These are phyloP conservation scores for Ilyonectria sp. DNA, from an alignment of 2,329 filamentous ascomycete species.

Conservation along the genomic window DNA sequence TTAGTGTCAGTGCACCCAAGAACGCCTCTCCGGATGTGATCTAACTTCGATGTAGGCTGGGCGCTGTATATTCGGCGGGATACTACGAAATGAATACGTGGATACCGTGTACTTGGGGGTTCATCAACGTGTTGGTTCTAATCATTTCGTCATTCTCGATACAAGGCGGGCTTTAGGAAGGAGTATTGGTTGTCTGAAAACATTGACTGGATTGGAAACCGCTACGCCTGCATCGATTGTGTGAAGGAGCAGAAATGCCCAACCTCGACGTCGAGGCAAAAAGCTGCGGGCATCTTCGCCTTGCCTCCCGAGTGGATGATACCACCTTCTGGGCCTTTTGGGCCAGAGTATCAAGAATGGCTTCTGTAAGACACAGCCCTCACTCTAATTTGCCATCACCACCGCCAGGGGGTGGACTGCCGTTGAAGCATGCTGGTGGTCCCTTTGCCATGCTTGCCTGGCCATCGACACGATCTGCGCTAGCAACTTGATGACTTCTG, in stretches of 20 bases:
- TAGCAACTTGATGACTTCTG: background rate
- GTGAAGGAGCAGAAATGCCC: background rate
- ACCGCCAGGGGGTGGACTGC: background rate
- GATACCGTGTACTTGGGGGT: conserved; percentile 91
- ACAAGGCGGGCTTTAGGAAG: conserved; percentile 82
- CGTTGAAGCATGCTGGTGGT: background rate
- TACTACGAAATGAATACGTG: conserved; percentile 94
- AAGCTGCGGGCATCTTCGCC: background rate
- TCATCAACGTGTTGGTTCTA: conserved; percentile 86
- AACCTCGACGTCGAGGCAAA: background rate
- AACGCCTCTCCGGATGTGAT: background rate
- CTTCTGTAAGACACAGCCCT: too few species aligned
- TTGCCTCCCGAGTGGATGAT: background rate
- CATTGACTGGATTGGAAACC: background rate
- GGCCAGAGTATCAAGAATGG: background rate
- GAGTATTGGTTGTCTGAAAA: background rate
- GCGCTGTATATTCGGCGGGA: conserved; percentile 84
- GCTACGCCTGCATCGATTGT: background rate
- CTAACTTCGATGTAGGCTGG: conserved; percentile 68
- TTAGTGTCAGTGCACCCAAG: conserved; percentile 74
- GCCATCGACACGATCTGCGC: background rate
- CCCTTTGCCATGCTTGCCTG: background rate
- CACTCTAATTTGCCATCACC: background rate
- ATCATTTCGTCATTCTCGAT: conserved; percentile 94
- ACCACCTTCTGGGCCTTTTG: background rate